Evolutionary conservation across 2,329 filamentous ascomycete species (phyloP), one percentile per base, ranked within the genome.

Genomic region (Aureobasidium sp.): DNA sequence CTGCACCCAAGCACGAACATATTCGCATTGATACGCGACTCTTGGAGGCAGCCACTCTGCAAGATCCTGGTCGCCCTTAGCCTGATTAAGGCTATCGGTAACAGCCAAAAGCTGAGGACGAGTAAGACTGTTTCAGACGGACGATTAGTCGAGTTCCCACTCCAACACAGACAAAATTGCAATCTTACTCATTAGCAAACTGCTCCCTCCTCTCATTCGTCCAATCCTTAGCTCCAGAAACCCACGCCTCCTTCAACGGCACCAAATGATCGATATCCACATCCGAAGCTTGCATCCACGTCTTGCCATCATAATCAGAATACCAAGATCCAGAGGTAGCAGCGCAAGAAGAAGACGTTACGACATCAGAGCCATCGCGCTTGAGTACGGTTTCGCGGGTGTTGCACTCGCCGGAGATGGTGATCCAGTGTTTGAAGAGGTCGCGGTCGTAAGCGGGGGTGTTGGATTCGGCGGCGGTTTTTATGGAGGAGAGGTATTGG

Each of bases 261-360:
- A 95, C 88, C 75, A 94, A 80, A 72, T 94, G 90, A 72, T 94
- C 90, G 63, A 94, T 93, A 67, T 93, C 89, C 1, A 94, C 73
- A 67, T 92, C 87, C 21, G 79, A 82, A 1, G 88, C 83, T 0
- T 78, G 76, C 0, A 83, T 87, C 86, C 87, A 91, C 1, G 79
- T 84, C 0, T 77, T 86, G 16, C 88, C 89, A 69, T 93, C 90
- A 71, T 89, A 94, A 0, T 88, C 87, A 39, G 83, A 86, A 44
- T 72, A 74, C 90, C 90, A 94, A 0, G 77, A 79, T 5, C 90
- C 90, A 3, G 82, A 84, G 0, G 80, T 86, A 0, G 87, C 74
- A 1, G 80, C 75, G 73, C 90, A 95, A 37, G 81, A 78, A 13
- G 74, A 77, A 72, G 81, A 79, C 39, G 81, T 79, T 5, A 80